Evolutionary conservation across 2,329 filamentous ascomycete genomes (phyloP), one percentile per base, ranked within the genome.

Genomic region (Ophidiomyces ophidiicola): DNA sequence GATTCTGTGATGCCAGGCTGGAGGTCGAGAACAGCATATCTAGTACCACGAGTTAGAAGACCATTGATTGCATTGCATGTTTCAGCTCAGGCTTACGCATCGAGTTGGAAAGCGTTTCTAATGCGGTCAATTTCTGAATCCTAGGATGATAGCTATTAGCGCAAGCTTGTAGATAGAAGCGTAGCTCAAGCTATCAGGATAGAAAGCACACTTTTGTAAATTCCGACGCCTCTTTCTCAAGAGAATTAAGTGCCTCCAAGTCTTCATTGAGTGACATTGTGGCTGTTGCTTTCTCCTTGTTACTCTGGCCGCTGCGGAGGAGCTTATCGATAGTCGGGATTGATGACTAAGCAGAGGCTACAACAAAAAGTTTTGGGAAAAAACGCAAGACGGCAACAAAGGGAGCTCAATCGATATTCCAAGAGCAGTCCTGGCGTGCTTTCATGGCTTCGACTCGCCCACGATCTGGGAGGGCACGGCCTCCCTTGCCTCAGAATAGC

Each of bases 61-160:
- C n/a, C n/a, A n/a, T n/a, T n/a, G n/a, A n/a, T n/a, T n/a, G n/a
- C n/a, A n/a, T n/a, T n/a, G n/a, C n/a, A n/a, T n/a, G n/a, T n/a
- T n/a, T 14, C 15, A 31, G 18, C 25, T 12, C 12, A 14, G 8
- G 63, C 70, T 59, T 62, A 75, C 70, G 79, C 74, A 62, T 84
- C 78, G 51, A 82, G 76, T 52, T 81, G 78, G 62, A 98, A 98
- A 33, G 87, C 83, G 54, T 81, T 82, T 50, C 93, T 71, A 50
- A 98, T 98, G 52, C 88, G 82, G 56, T 93, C 84, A 53, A 96
- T 96, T 59, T 96, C 88, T 44, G 82, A 80, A 72, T 96, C 90
- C 82, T 93, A 48, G 3, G 15, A 21, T 20, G 19, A 8, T 17
- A 32, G 29, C 15, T 32, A 8, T 14, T 8, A 32, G 14, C 14